Base-by-base conservation (phyloP, 2,329 filamentous ascomycete species). In the Cercospora sp. region DNA sequence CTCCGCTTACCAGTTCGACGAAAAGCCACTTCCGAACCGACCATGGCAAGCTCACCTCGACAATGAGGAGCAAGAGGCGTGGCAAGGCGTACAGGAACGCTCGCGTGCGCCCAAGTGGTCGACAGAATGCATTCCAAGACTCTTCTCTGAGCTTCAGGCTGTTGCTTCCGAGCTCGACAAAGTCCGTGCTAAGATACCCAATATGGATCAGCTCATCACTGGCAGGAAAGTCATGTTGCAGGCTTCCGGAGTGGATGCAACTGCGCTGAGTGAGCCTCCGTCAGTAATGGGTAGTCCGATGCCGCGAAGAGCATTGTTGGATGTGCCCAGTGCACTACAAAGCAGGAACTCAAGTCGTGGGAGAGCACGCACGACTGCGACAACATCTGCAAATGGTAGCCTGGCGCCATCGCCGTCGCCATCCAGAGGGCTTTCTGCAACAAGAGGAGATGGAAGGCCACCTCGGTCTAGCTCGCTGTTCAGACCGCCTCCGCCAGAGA, bases 151-250 rank as follows among this genome's bases (percentile, higher is more conserved):
- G 40, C 74, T 86, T 13, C 76, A 80, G 61, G 75, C 75, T 37
- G 77, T 86, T 1, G 75, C 80, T 49, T 40, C 72, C 5, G 81
- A 86, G 74, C 73, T 85, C 32, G 74, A 80, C 28, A 74, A 72
- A 18, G 80, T 85, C 28, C 80, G 82, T 49, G 72, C 75, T 34
- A 79, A 80, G 32, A 79, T 85, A 7, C 79, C 80, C 4, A 82
- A 82, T 63, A 80, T 85, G 67, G 82, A 85, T 66, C 80, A 81
- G 21, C 80, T 85, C 57, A 77, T 86, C 21, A 77, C 80, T 2
- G 83, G 81, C 59, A 80, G 84, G 30, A 84, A 85, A 69, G 80
- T 82, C 61, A 83, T 84, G 43, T 83, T 86, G 62, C 80, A 80
- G 60, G 81, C 83, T 34, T 78, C 83, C 30, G 81, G 82, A 24